These are phyloP conservation scores for Hymenoscyphus repandus DNA, from an alignment of 2,329 filamentous ascomycete species.

Conservation along the genomic window DNA sequence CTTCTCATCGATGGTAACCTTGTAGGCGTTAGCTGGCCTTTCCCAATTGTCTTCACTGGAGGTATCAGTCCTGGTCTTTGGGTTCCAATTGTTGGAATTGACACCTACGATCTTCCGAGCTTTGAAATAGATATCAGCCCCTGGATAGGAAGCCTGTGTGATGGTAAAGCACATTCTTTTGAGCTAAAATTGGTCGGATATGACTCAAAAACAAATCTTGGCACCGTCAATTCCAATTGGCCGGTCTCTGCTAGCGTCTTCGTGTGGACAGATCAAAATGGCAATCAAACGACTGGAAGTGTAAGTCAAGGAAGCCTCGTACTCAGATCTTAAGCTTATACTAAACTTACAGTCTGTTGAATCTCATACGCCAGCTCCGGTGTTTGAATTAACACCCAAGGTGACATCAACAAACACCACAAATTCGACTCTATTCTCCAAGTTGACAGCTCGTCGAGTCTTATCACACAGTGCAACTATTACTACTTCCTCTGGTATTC, in stretches of 20 bases:
- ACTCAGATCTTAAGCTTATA: constrained; percentile 5
- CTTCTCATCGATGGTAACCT: constrained; percentile 66
- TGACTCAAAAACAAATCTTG: constrained; percentile 44
- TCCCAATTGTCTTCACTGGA: constrained; percentile 77
- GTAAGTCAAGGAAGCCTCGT: background rate
- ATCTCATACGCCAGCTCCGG: background rate
- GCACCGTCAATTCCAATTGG: constrained; percentile 61
- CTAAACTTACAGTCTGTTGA: constrained; percentile 10
- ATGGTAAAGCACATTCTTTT: constrained; percentile 61
- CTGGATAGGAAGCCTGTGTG: constrained; percentile 64
- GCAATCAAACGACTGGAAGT: constrained; percentile 47
- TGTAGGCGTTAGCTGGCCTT: constrained; percentile 75
- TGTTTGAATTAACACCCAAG: constrained; percentile 26
- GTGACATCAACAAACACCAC: constrained; percentile 2
- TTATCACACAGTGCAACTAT: constrained; percentile 17
- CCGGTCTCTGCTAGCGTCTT: constrained; percentile 75
- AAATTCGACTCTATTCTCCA: constrained; percentile 14
- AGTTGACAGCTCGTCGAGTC: constrained; percentile 11
- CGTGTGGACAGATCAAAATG: constrained; percentile 57
- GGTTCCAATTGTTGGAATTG: constrained; percentile 71
- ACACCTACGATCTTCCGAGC: constrained; percentile 73
- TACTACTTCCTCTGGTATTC: constrained; percentile 18
- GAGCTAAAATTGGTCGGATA: constrained; percentile 59
- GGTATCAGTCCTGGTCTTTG: constrained; percentile 73
- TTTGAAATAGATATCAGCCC: constrained; percentile 79